These are phyloP conservation scores for Chlorella sp. DNA, from an alignment of 139 green algal genomes.

Conservation along the genomic window DNA sequence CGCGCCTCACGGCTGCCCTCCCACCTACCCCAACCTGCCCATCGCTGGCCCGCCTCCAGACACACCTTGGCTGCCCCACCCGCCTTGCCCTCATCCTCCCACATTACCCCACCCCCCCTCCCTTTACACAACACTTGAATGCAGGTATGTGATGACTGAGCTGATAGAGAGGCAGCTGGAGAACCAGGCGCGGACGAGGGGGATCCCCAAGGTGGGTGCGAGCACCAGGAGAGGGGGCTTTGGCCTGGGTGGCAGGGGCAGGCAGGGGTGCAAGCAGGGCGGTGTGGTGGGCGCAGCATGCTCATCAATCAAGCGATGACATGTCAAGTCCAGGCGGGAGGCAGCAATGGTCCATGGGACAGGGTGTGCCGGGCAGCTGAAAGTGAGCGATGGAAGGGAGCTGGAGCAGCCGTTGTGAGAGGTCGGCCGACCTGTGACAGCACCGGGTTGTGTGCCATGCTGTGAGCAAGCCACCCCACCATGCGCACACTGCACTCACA, in stretches of 20 bases:
- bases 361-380: no score
- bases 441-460: neutral
- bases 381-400: no score
- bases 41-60: neutral
- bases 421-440: neutral
- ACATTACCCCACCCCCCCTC: neutral
- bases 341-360: no score
- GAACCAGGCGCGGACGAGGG: constrained; percentile 69
- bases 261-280: neutral
- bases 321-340: no score
- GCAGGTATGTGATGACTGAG: constrained; percentile 67
- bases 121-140: neutral
- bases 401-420: no score
- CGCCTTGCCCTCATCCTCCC: neutral
- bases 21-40: no score
- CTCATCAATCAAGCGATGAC: no score
- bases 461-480: no score
- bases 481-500: no score
- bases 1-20: no score
- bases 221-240: neutral
- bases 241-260: neutral
- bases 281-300: neutral
- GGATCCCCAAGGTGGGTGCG: constrained; percentile 64
- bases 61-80: neutral
- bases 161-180: constrained; percentile 78